Evolutionary conservation across 2,329 filamentous ascomycete genomes (phyloP).

Genomic region (Trichoderma sp.): DNA sequence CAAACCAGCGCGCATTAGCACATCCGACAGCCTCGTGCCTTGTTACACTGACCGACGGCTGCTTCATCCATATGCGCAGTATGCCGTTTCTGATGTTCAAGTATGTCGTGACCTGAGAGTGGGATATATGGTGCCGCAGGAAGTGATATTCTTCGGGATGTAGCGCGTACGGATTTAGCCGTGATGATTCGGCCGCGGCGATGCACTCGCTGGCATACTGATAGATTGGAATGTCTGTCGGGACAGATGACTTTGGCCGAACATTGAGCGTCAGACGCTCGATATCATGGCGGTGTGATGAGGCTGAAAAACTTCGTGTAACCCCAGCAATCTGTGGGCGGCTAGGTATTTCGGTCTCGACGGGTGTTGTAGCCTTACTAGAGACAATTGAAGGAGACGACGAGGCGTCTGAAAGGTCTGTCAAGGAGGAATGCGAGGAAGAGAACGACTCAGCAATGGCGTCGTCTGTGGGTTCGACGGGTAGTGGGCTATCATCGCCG

Average conservation of each 20-base stretch:
- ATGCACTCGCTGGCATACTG: constrained; percentile 93
- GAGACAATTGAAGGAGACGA: constrained; percentile 53
- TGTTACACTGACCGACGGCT: constrained; percentile 77
- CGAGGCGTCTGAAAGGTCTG: constrained; percentile 55
- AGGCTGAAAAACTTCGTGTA: constrained; percentile 22
- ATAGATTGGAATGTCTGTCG: constrained; percentile 64
- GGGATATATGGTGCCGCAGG: constrained; percentile 76
- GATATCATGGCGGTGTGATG: constrained; percentile 30
- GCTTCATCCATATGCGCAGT: constrained; percentile 81
- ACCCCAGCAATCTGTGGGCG: constrained; percentile 25
- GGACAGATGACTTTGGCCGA: constrained; percentile 79
- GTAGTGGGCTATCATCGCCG: constrained; percentile 22
- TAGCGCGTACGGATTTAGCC: constrained; percentile 83
- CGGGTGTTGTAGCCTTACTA: constrained; percentile 62
- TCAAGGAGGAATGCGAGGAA: constrained; percentile 52
- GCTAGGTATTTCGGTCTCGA: constrained; percentile 39
- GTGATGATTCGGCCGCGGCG: constrained; percentile 80
- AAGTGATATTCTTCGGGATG: constrained; percentile 81
- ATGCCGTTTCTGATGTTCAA: constrained; percentile 96
- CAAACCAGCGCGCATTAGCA: constrained; percentile 84
- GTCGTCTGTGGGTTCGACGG: constrained; percentile 21
- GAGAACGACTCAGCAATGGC: constrained; percentile 41
- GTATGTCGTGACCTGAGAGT: constrained; percentile 89
- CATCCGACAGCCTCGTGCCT: constrained; percentile 86
- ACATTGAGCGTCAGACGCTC: constrained; percentile 52